Evolutionary conservation across 805 yeast genomes (phyloP).

Genomic region (Aciculoconidium aculeatum): DNA sequence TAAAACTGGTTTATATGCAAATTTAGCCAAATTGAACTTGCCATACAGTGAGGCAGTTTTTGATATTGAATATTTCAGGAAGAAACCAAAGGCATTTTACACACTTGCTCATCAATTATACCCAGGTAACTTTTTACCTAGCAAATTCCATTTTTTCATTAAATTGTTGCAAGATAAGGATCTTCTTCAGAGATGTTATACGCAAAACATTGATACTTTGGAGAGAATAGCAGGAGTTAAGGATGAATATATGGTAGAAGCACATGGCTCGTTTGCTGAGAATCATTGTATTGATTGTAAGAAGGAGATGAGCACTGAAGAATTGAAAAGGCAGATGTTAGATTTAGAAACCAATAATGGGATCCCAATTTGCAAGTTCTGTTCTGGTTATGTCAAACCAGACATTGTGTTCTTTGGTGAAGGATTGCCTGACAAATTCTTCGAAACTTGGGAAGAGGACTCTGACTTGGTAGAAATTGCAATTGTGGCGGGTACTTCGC

Average conservation of each 20-base stretch:
- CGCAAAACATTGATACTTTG: slow-evolving; percentile 90
- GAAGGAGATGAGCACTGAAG: slow-evolving; percentile 43
- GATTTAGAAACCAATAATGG: slow-evolving; percentile 22
- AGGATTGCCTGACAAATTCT: slow-evolving; percentile 65
- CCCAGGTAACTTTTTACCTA: slow-evolving; percentile 84
- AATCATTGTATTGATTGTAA: slow-evolving; percentile 81
- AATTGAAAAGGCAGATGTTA: slow-evolving; percentile 37
- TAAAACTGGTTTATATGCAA: slow-evolving; percentile 80
- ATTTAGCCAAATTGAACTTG: slow-evolving; percentile 62
- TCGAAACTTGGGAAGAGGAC: slow-evolving; percentile 60
- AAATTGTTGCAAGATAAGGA: slow-evolving; percentile 60
- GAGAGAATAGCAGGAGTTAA: slow-evolving; percentile 80
- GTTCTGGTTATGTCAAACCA: slow-evolving; percentile 82
- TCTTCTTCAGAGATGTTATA: slow-evolving; percentile 63
- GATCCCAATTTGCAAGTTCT: slow-evolving; percentile 53
- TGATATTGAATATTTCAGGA: slow-evolving; percentile 73
- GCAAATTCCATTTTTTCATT: slow-evolving; percentile 73
- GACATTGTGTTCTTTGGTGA: slow-evolving; percentile 96
- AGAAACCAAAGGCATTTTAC: slow-evolving; percentile 80
- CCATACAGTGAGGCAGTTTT: slow-evolving; percentile 97
- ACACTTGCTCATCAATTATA: slow-evolving; percentile 77
- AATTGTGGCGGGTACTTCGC: slow-evolving; percentile 88
- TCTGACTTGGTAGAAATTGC: slow-evolving; percentile 55
- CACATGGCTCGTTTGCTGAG: slow-evolving; percentile 89
- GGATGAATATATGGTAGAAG: slow-evolving; percentile 67